Evolutionary conservation across 2,329 filamentous ascomycete genomes (phyloP).

Genomic region (Penicillium sp.): DNA sequence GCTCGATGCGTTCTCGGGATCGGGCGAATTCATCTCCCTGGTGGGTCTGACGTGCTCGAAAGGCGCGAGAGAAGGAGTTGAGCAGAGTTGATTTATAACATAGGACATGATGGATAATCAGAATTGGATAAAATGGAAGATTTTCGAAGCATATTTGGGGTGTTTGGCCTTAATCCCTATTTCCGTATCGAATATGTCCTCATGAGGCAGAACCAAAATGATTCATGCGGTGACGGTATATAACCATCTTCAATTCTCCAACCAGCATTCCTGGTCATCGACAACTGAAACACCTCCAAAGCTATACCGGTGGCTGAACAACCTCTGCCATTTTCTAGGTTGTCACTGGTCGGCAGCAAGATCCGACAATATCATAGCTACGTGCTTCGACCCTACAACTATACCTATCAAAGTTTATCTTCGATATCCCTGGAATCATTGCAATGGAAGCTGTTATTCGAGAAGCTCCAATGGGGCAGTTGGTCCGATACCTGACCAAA

Average conservation of each 20-base stretch:
- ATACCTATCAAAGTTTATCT: neutral
- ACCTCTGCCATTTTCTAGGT: neutral
- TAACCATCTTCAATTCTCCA: neutral
- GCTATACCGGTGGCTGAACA: neutral
- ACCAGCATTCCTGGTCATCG: too few relatives aligned
- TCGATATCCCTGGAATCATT: neutral
- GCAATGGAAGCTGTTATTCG: constrained; percentile 32
- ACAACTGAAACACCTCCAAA: neutral
- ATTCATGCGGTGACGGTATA: neutral
- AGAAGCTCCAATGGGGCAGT: constrained; percentile 49
- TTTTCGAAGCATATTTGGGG: neutral
- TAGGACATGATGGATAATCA: neutral
- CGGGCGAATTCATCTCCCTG: neutral
- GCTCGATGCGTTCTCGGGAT: constrained; percentile 1
- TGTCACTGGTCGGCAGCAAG: neutral
- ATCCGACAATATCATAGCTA: neutral
- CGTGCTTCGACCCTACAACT: neutral
- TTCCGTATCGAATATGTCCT: neutral
- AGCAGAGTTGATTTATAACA: neutral
- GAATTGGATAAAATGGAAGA: neutral
- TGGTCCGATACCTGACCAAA: constrained; percentile 44
- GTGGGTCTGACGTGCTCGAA: constrained; percentile 1
- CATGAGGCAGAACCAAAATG: neutral
- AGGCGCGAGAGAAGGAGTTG: neutral
- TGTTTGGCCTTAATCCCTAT: neutral